Base-by-base conservation (phyloP, 495 filamentous ascomycete species). In the Usnea hakonensis region DNA sequence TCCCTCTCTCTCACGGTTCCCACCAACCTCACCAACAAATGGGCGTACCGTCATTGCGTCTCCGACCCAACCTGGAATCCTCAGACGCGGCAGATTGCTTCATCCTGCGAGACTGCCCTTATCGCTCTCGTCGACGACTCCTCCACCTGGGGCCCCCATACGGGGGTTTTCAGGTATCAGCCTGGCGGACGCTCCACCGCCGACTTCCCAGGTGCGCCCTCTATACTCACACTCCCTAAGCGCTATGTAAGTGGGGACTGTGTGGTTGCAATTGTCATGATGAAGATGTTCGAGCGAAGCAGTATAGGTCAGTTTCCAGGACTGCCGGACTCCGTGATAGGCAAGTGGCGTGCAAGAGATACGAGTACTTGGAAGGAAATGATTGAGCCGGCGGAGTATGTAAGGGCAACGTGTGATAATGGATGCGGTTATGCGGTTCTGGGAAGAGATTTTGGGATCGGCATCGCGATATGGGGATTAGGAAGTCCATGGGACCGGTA, bases 401-500 rank as follows among this genome's bases (percentile, higher is more conserved):
- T 61, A 19, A n/a, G 58, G 14, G 44, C 58, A 44, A 52, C 44
- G 13, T 61, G 58, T 61, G 5, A 14, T 1, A 48, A 61, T 40
- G 58, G 58, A 17, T 50, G 41, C 32, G 58, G 54, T 38, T 57
- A 37, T 57, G 54, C 33, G 54, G 33, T 57, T 23, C 23, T 57
- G 33, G 54, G 54, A 11, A 23, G 33, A 17, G 11, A 23, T 5
- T 16, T 23, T 21, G 54, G 54, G 37, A 40, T 57, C 2, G 54
- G 54, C 9, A 16, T 57, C 2, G 54, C 37, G 33, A 57, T 38
- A 37, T 57, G 33, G 54, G 54, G 23, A 3, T 10, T 4, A 6
- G 54, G 76, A 16, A 57, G 54, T 38, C 1, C 0, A 23, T 57
- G 54, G 54, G 54, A 57, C 38, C 54, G 54, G 54, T 57, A 32